Percentiles rank a stretch among this genome's conserved stretches.
Conservation (phyloP, 768 basidiomycete genomes). For the Trametes cinnabarina region DNA sequence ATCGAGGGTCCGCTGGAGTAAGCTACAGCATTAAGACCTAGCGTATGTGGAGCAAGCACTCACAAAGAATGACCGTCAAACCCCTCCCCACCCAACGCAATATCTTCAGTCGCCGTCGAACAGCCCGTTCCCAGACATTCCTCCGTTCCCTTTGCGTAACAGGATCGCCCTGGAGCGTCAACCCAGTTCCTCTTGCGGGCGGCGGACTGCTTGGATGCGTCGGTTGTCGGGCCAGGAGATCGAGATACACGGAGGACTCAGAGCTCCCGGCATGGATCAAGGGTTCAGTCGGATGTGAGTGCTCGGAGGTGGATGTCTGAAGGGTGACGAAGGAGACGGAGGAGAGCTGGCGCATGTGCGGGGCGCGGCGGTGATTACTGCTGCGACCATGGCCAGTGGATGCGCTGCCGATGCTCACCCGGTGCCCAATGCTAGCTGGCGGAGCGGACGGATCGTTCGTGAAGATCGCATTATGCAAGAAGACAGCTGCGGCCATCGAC, state of each 20-base stretch:
- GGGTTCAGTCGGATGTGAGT: slow-evolving; percentile 33
- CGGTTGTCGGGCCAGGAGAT: slow-evolving; percentile 38
- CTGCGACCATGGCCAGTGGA: background rate
- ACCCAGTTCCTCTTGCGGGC: slow-evolving; percentile 28
- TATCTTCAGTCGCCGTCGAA: slow-evolving; percentile 35
- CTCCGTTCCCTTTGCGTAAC: slow-evolving; percentile 32
- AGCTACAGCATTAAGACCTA: background rate
- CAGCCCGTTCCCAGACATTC: slow-evolving; percentile 27
- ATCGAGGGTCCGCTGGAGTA: background rate
- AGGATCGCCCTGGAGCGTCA: slow-evolving; percentile 30
- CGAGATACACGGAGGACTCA: slow-evolving; percentile 35
- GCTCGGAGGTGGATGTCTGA: slow-evolving; percentile 26
- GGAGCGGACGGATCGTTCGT: slow-evolving; percentile 24
- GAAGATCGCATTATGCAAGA: slow-evolving; percentile 56
- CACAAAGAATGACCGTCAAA: slow-evolving; percentile 40
- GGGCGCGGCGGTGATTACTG: background rate
- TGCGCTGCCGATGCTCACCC: background rate
- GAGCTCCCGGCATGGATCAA: slow-evolving; percentile 27
- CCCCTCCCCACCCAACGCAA: slow-evolving; percentile 29
- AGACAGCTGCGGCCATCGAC: slow-evolving; percentile 53
- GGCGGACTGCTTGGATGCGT: slow-evolving; percentile 43
- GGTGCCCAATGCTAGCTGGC: slow-evolving; percentile 15
- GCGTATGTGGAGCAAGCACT: slow-evolving; percentile 8
- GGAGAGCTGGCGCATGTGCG: slow-evolving; percentile 28
- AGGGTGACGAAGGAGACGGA: slow-evolving; percentile 32